phyloP scores from a whole-genome alignment of 805 yeast genomes.

The baker's yeast (Saccharomyces cerevisiae) region DNA sequence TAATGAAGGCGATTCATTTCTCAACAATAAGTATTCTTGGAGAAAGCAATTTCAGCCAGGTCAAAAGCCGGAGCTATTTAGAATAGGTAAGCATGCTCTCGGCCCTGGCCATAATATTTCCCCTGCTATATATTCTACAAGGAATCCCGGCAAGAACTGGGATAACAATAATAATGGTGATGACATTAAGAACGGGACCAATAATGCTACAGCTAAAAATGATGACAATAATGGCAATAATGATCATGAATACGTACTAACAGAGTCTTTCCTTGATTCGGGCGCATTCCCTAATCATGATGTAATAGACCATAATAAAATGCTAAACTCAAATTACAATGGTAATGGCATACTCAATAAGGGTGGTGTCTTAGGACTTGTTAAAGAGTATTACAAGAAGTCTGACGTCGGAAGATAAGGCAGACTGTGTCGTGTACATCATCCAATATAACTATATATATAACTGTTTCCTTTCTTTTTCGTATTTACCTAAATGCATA shows the following conservation, averaged over 20 bases:
- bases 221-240: neutral
- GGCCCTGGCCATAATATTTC: slow-evolving; percentile 2
- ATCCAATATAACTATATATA: neutral
- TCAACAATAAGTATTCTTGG: slow-evolving; percentile 27
- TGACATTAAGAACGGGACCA: slow-evolving; percentile 2
- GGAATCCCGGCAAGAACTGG: neutral
- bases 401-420: slow-evolving; percentile 26
- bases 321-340: neutral
- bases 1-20: neutral
- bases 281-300: neutral
- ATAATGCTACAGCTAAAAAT: neutral
- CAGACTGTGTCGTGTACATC: neutral
- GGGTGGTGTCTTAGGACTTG: slow-evolving; percentile 64
- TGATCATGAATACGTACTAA: neutral
- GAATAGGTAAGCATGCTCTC: slow-evolving; percentile 11
- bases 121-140: neutral
- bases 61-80: slow-evolving; percentile 21
- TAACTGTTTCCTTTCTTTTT: neutral
- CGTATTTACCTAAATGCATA: neutral
- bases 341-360: neutral
- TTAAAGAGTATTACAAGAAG: slow-evolving; percentile 66
- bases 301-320: neutral
- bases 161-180: slow-evolving; percentile 3
- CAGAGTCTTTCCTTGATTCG: neutral
- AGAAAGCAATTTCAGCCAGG: slow-evolving; percentile 30